Evolutionary conservation across 257 asterid species (phyloP).

Genomic region (Lavandula angustifolia): DNA sequence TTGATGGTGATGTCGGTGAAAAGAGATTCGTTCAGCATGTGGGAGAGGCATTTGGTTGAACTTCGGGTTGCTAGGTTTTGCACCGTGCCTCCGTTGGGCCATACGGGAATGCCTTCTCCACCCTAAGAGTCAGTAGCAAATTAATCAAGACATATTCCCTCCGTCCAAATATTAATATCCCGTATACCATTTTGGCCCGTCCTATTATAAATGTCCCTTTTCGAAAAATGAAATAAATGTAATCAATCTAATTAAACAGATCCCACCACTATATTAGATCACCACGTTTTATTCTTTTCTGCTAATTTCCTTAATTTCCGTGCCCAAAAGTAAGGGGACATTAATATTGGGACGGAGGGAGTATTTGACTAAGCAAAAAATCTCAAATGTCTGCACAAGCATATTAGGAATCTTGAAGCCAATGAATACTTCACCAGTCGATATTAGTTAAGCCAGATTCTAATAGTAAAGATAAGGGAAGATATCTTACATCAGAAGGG

Average conservation of each 20-base stretch:
- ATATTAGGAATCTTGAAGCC: neutral
- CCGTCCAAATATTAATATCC: no score
- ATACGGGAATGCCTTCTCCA: conserved; percentile 67
- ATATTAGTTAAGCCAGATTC: conserved; percentile 6
- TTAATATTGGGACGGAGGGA: no score
- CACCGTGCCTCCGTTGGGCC: conserved; percentile 54
- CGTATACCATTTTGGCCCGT: no score
- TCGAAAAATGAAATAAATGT: no score
- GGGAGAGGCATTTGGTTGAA: conserved; percentile 69
- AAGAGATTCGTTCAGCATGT: conserved; percentile 77
- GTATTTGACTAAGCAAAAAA: no score
- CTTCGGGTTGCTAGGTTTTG: conserved; percentile 52
- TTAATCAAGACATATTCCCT: neutral
- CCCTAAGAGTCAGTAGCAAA: conserved; percentile 47
- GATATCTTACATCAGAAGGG: conserved; percentile 58
- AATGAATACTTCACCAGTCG: neutral
- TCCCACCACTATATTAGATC: no score
- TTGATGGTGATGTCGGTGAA: conserved; percentile 82
- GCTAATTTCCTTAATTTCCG: no score
- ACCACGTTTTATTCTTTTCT: no score
- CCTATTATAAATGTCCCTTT: no score
- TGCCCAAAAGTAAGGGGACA: no score
- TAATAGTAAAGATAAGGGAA: neutral
- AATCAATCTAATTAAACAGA: no score
- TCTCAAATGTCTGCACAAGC: no score